These are phyloP conservation scores for Ceratobasidium sp. DNA, from an alignment of 1,284 basidiomycete species.

Conservation along the genomic window DNA sequence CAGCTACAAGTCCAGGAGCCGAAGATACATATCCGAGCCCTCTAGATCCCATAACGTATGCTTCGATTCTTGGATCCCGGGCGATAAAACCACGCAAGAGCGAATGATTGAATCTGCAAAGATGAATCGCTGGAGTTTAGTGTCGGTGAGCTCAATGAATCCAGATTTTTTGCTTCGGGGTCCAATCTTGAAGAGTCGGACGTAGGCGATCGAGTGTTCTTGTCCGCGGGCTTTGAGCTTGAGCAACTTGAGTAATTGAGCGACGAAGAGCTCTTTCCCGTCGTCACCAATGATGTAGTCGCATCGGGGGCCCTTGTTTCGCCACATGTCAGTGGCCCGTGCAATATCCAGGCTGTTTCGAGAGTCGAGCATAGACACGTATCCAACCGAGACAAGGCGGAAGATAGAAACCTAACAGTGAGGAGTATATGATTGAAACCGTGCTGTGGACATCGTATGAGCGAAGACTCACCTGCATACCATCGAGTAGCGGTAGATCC, in stretches of 20 bases:
- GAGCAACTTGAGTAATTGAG: background rate
- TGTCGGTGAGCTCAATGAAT: conserved; percentile 1
- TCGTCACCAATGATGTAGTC: background rate
- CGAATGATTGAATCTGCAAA: conserved; percentile 10
- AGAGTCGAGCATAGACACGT: background rate
- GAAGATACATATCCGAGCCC: conserved; percentile 15
- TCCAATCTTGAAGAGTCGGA: background rate
- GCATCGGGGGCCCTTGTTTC: background rate
- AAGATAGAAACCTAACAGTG: background rate
- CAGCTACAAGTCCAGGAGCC: background rate
- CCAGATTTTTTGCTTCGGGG: conserved; percentile 5
- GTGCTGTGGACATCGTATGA: background rate
- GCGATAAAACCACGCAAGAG: conserved; percentile 7
- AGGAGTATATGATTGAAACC: background rate
- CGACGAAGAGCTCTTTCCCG: background rate
- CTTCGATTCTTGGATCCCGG: background rate
- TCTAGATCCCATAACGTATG: conserved; percentile 18
- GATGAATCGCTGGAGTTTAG: background rate
- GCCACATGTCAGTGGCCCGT: background rate
- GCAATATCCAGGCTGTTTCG: background rate
- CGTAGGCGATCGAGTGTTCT: background rate
- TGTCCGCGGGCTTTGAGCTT: background rate
- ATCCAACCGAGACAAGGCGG: background rate
- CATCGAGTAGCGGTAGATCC: background rate
- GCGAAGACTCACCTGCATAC: background rate